phyloP scores from a whole-genome alignment of 345 rosid species.

The Eucalyptus erythrocorys region DNA sequence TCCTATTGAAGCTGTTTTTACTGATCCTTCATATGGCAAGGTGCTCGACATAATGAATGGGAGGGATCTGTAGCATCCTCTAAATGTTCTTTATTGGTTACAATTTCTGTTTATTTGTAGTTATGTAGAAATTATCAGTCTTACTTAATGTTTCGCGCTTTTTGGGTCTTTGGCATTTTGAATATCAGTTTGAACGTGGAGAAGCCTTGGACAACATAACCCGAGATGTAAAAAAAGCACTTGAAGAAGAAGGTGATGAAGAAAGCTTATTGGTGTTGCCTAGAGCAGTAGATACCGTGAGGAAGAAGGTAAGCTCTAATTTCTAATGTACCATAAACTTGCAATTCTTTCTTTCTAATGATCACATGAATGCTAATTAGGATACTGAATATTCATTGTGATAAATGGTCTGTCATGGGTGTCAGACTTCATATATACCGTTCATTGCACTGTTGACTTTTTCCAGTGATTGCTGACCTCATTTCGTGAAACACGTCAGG shows the following conservation, averaged over 20 bases:
- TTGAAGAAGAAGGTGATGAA: constrained; percentile 80
- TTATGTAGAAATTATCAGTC: neutral
- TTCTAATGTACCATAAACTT: neutral
- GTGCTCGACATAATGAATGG: constrained; percentile 17
- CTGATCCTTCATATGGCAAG: constrained; percentile 85
- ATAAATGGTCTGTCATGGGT: neutral
- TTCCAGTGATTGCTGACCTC: neutral
- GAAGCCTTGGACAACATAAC: constrained; percentile 84
- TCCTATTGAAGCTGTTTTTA: constrained; percentile 66
- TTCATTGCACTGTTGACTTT: neutral
- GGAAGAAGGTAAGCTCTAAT: constrained; percentile 55
- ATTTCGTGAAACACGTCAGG: constrained; percentile 25
- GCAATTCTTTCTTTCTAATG: neutral
- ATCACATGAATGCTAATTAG: neutral
- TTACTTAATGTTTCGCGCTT: neutral
- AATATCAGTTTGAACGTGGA: constrained; percentile 85
- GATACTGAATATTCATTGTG: neutral
- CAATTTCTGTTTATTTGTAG: neutral
- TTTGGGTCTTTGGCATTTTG: neutral
- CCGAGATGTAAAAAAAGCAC: constrained; percentile 46
- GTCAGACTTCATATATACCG: neutral
- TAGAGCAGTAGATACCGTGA: constrained; percentile 76
- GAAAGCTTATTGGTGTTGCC: constrained; percentile 72
- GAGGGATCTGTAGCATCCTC: neutral
- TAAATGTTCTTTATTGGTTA: neutral